phyloP scores from a whole-genome alignment of 768 basidiomycete genomes.

The Boletus rex-veris region DNA sequence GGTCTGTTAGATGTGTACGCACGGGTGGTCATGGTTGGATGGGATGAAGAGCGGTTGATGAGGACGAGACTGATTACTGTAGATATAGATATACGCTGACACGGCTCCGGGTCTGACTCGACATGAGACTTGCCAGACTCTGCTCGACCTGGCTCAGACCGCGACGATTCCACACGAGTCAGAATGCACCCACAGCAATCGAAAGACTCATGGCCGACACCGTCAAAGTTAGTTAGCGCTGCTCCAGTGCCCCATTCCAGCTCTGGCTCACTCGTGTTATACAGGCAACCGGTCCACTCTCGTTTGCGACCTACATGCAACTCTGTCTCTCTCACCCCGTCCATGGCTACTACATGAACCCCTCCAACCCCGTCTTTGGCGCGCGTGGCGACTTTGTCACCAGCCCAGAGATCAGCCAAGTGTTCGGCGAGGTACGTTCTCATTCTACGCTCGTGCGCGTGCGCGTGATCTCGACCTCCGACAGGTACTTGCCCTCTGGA shows the following conservation, averaged over 20 bases:
- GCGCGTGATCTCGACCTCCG: slow-evolving; percentile 4
- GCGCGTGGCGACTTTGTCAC: slow-evolving; percentile 90
- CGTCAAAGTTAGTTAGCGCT: slow-evolving; percentile 48
- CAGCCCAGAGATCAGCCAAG: slow-evolving; percentile 93
- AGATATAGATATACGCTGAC: no score
- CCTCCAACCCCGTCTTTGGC: slow-evolving; percentile 75
- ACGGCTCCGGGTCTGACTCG: slow-evolving; percentile 11
- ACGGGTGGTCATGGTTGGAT: no score
- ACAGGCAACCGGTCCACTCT: slow-evolving; percentile 85
- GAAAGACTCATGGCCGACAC: slow-evolving; percentile 68
- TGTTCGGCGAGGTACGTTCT: slow-evolving; percentile 86
- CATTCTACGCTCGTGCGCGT: neutral
- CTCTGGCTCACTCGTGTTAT: neutral
- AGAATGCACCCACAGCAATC: slow-evolving; percentile 36
- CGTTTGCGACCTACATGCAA: slow-evolving; percentile 88
- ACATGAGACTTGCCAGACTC: slow-evolving; percentile 2
- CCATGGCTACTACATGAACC: slow-evolving; percentile 89
- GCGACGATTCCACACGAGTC: slow-evolving; percentile 3
- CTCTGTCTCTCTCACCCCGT: slow-evolving; percentile 86
- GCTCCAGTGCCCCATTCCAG: no score
- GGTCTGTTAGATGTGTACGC: no score
- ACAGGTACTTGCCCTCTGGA: slow-evolving; percentile 87
- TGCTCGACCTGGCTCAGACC: slow-evolving; percentile 1
- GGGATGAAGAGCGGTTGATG: neutral
- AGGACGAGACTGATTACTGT: neutral